phyloP scores from a whole-genome alignment of 148 eudicot genomes.

The Tetragonia tetragonoides region DNA sequence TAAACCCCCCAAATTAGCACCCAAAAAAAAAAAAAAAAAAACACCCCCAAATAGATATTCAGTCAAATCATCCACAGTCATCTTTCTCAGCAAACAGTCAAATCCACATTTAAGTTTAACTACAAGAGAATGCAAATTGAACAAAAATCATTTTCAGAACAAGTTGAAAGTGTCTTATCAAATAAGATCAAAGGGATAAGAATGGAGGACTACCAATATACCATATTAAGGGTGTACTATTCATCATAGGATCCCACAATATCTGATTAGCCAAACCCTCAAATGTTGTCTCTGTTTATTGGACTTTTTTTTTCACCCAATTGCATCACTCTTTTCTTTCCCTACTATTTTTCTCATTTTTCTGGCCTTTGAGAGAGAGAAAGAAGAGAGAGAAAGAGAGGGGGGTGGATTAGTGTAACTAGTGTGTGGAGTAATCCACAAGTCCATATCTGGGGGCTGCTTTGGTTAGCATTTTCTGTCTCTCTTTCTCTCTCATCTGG shows the following conservation, averaged over 20 bases:
- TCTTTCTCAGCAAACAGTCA: not conserved
- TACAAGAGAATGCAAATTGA: not conserved
- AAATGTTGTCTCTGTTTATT: not conserved
- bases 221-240: constrained; percentile 4
- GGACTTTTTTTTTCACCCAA: not conserved
- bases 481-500: constrained; percentile 5
- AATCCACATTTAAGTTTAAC: not conserved
- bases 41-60: not conserved
- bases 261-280: not conserved
- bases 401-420: not conserved
- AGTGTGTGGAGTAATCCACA: constrained; percentile 32
- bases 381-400: constrained; percentile 2
- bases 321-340: not conserved
- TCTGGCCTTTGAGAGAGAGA: not conserved
- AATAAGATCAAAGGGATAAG: constrained; percentile 7
- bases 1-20: no score
- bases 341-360: not conserved
- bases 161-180: not conserved
- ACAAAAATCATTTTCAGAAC: not conserved
- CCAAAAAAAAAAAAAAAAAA: no score
- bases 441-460: constrained; percentile 28
- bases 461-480: constrained; percentile 27
- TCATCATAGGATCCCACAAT: constrained; percentile 5
- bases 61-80: not conserved
- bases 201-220: not conserved